phyloP scores from a whole-genome alignment of 2,329 filamentous ascomycete species.

The Cercospora citrullina region DNA sequence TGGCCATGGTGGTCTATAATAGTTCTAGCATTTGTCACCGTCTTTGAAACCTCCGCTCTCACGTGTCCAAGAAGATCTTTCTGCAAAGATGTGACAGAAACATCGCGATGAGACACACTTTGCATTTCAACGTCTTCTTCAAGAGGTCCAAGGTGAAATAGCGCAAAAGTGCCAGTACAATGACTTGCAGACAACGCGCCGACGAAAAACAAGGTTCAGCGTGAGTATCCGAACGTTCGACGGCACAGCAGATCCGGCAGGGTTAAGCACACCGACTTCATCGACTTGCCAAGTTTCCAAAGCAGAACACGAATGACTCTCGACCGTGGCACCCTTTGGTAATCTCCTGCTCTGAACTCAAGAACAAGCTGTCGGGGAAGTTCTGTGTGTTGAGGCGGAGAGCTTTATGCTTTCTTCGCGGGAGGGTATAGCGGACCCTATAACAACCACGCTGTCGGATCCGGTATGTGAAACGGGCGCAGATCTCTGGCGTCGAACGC shows the following conservation, averaged over 20 bases:
- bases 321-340: neutral
- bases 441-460: constrained; percentile 4
- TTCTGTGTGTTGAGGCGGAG: neutral
- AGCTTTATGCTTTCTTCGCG: neutral
- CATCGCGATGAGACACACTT: neutral
- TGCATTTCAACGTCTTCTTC: neutral
- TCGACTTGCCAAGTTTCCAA: neutral
- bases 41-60: neutral
- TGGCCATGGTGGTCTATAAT: neutral
- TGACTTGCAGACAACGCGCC: neutral
- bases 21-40: neutral
- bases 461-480: constrained; percentile 9
- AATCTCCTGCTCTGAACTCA: neutral
- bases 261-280: neutral
- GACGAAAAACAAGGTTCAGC: neutral
- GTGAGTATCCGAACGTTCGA: neutral
- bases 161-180: neutral
- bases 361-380: neutral
- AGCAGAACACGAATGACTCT: neutral
- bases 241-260: neutral
- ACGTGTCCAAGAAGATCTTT: neutral
- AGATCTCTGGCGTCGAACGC: neutral
- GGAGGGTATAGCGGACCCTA: constrained; percentile 11
- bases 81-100: neutral
- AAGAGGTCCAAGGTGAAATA: neutral